A percentile compares a stretch with the other conserved stretches of the same genome.
Evolutionary conservation across 2,329 filamentous ascomycete genomes (phyloP).

Genomic region (Emergomyces africanus): DNA sequence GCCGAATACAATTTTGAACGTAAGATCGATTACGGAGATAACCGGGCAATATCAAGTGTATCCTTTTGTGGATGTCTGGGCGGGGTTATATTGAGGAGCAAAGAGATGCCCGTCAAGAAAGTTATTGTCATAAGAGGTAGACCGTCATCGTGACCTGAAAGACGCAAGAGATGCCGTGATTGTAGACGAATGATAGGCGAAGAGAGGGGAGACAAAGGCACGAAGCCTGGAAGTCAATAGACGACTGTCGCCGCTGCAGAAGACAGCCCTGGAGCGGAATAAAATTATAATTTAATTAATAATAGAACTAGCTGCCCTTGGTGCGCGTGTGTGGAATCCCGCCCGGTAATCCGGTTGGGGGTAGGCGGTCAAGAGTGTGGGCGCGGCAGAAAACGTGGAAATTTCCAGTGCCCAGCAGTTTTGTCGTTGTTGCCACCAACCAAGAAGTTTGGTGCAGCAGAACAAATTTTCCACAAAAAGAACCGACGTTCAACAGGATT

Average conservation of each 20-base stretch:
- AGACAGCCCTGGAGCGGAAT: not conserved
- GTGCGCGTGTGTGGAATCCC: too few relatives aligned
- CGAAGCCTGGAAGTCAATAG: not conserved
- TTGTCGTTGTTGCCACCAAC: too few relatives aligned
- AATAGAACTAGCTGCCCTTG: too few relatives aligned
- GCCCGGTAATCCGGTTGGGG: too few relatives aligned
- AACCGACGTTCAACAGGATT: too few relatives aligned
- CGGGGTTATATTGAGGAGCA: slow-evolving; percentile 5
- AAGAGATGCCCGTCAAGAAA: slow-evolving; percentile 25
- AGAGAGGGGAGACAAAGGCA: not conserved
- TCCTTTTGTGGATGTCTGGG: not conserved
- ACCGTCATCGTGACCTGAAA: slow-evolving; percentile 20
- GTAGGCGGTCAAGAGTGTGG: not conserved
- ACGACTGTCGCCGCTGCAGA: not conserved
- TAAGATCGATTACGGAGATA: not conserved
- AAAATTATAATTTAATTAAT: too few relatives aligned
- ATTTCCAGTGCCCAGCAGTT: too few relatives aligned
- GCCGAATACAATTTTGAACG: not conserved
- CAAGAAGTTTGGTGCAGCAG: too few relatives aligned
- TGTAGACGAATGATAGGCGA: not conserved
- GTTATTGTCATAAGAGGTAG: slow-evolving; percentile 31
- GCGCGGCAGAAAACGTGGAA: not conserved
- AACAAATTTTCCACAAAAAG: not conserved
- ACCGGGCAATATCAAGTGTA: not conserved
- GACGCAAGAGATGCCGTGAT: not conserved